Evolutionary conservation across 1,139 yeast species (phyloP).

Genomic region (Lodderomyces theae): DNA sequence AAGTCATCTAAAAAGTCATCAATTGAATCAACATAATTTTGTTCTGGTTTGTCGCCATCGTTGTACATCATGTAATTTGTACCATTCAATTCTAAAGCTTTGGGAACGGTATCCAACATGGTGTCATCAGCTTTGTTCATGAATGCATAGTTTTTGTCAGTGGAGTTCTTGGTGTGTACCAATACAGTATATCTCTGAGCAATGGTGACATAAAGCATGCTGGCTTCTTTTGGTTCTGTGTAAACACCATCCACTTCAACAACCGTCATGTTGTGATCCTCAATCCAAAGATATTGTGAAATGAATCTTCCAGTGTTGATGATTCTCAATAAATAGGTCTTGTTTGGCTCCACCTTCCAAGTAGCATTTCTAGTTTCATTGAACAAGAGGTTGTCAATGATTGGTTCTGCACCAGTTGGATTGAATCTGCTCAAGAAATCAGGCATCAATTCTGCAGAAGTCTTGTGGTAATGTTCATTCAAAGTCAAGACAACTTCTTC

Average conservation of each 20-base stretch:
- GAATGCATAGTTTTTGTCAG: slow-evolving; percentile 55
- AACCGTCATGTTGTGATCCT: slow-evolving; percentile 63
- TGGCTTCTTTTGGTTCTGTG: slow-evolving; percentile 54
- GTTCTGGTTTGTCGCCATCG: slow-evolving; percentile 24
- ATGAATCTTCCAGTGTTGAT: slow-evolving; percentile 69
- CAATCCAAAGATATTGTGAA: slow-evolving; percentile 64
- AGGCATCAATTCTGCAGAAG: slow-evolving; percentile 41
- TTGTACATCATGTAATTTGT: slow-evolving; percentile 57
- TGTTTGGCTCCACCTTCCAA: slow-evolving; percentile 57
- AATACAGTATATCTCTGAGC: slow-evolving; percentile 72
- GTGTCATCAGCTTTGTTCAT: slow-evolving; percentile 59
- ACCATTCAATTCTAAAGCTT: slow-evolving; percentile 49
- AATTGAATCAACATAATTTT: slow-evolving; percentile 23
- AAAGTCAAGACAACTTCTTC: slow-evolving; percentile 57
- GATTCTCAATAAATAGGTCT: slow-evolving; percentile 61
- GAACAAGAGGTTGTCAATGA: slow-evolving; percentile 63
- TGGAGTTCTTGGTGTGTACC: slow-evolving; percentile 50
- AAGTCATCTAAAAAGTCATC: slow-evolving; percentile 54
- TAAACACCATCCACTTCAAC: slow-evolving; percentile 75
- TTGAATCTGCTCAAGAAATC: slow-evolving; percentile 59
- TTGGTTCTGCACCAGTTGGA: slow-evolving; percentile 84
- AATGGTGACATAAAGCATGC: slow-evolving; percentile 58
- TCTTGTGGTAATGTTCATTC: slow-evolving; percentile 61
- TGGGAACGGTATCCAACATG: slow-evolving; percentile 66
- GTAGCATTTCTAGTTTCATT: slow-evolving; percentile 62